Evolutionary conservation across 78 protist species (phyloP).

Genomic region (Dictyostelium purpureum): DNA sequence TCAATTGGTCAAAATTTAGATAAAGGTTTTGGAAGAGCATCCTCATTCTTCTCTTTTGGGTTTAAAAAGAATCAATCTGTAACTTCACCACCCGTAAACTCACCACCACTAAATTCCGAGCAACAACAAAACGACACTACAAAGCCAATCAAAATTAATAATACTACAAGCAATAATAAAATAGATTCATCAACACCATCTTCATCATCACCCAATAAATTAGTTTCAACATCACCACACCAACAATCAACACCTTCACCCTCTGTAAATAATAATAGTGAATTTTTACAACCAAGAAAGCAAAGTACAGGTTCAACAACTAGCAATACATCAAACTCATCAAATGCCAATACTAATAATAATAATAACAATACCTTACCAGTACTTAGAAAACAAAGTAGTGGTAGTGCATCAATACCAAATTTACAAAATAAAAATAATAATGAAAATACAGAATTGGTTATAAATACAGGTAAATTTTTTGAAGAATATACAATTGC

Average conservation of each 20-base stretch:
- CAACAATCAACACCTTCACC: background rate
- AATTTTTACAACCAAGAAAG: background rate
- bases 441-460: background rate
- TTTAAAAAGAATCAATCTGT: conserved; percentile 25
- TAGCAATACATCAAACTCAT: background rate
- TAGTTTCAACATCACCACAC: background rate
- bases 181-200: background rate
- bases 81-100: background rate
- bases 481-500: background rate
- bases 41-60: conserved; percentile 53
- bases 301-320: background rate
- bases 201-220: background rate
- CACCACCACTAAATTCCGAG: conserved; percentile 7
- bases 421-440: background rate
- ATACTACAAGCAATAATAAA: background rate
- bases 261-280: background rate
- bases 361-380: background rate
- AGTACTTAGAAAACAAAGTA: background rate
- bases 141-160: background rate
- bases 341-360: too few relatives aligned
- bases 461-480: background rate
- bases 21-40: conserved; percentile 51
- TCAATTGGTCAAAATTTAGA: conserved; percentile 55
- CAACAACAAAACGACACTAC: background rate
- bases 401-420: background rate